Base-by-base conservation (phyloP, 768 basidiomycete genomes). In the Termitomyces bulborhizus region DNA sequence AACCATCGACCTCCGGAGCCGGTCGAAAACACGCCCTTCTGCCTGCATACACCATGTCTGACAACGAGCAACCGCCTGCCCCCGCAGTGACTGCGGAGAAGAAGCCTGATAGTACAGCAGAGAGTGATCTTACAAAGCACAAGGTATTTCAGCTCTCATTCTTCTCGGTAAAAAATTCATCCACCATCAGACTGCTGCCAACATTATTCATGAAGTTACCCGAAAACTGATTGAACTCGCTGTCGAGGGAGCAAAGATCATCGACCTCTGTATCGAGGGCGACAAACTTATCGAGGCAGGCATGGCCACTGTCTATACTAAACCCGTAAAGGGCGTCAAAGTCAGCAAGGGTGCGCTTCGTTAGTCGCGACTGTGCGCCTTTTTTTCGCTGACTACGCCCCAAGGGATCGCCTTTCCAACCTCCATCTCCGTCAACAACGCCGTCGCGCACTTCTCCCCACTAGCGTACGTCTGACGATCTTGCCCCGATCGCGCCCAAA, bases 361-460 rank as follows among this genome's bases (percentile, higher is more conserved):
- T 32, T 24, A 11, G 84, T 67, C 41, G 29, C 55, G 52, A 42
- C 42, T 56, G 36, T 40, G 55, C 42, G 44, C 55, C 52, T 53
- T 21, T 56, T 32, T 36, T 24, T 32, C 41, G 34, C 51, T 55
- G 41, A 40, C 31, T 42, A 50, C 36, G 44, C 26, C 34, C 9
- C 53, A 54, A 95, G 93, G 93, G 53, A 78, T 96, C 67, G 93
- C 93, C 1, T 98, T 98, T 80, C 97, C 97, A 16, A 98, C 97
- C 16, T 84, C 80, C 63, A 74, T 99, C 62, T 95, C 93, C 26
- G 85, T 98, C 62, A 98, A 98, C 84, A 95, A 97, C 73, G 80
- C 85, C 63, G 93, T 98, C 58, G 86, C 93, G 42, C 92, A 98
- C 73, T 97, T 93, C 77, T 95, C 95, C 11, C 97, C 97, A n/a